A percentile compares a stretch with the other conserved stretches of the same genome.
Conservation (phyloP, 768 basidiomycete genomes). For the Rhizopogon vinicolor region DNA sequence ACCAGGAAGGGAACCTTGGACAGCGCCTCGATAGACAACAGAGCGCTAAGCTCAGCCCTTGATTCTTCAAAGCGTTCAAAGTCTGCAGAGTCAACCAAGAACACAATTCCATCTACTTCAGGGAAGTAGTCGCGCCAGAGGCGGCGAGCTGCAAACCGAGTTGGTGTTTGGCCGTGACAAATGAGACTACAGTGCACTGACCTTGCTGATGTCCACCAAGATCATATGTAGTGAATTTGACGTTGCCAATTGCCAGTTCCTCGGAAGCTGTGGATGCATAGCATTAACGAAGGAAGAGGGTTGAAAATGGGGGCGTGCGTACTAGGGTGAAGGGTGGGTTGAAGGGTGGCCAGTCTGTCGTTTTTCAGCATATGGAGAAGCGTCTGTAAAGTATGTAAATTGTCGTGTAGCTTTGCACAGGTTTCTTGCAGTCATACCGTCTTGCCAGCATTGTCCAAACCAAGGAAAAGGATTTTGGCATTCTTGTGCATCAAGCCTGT, state of each 20-base stretch:
- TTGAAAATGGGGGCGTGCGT: slow-evolving; percentile 22
- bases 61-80: slow-evolving; percentile 94
- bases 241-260: slow-evolving; percentile 96
- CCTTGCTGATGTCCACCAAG: slow-evolving; percentile 97
- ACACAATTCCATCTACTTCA: slow-evolving; percentile 97
- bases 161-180: neutral
- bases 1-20: slow-evolving; percentile 97
- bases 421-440: slow-evolving; percentile 54
- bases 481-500: slow-evolving; percentile 93
- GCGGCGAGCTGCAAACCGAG: slow-evolving; percentile 64
- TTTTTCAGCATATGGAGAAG: slow-evolving; percentile 99
- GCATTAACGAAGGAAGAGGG: slow-evolving; percentile 1
- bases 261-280: slow-evolving; percentile 71
- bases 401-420: neutral
- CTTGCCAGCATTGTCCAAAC: slow-evolving; percentile 98
- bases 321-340: slow-evolving; percentile 99
- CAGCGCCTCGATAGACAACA: slow-evolving; percentile 93
- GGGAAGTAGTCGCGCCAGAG: slow-evolving; percentile 99
- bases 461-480: slow-evolving; percentile 98
- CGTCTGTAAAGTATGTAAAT: slow-evolving; percentile 49
- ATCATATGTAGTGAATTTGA: slow-evolving; percentile 99
- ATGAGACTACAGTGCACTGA: slow-evolving; percentile 26
- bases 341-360: slow-evolving; percentile 93
- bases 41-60: slow-evolving; percentile 94
- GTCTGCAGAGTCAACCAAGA: slow-evolving; percentile 97